These are phyloP conservation scores for Lecanoromycetidae sp. DNA, from an alignment of 2,329 filamentous ascomycete genomes.

Conservation along the genomic window DNA sequence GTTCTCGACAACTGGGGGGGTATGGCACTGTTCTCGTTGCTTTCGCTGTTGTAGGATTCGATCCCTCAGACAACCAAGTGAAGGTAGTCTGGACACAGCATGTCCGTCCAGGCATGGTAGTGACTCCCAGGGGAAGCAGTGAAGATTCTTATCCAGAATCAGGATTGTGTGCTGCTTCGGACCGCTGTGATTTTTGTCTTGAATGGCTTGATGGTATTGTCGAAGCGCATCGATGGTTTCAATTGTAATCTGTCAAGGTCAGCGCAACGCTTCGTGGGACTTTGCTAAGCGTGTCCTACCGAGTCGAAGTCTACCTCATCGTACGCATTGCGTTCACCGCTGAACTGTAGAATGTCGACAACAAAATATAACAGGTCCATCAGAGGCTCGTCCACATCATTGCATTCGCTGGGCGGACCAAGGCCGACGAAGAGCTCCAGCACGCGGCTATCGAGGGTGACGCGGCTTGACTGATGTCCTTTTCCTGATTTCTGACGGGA, in stretches of 20 bases:
- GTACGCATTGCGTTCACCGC: slow-evolving; percentile 90
- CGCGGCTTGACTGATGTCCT: slow-evolving; percentile 37
- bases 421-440: slow-evolving; percentile 82
- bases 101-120: slow-evolving; percentile 69
- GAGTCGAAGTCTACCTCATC: slow-evolving; percentile 93
- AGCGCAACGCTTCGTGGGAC: background rate
- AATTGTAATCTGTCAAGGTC: slow-evolving; percentile 57
- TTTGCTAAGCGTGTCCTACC: slow-evolving; percentile 16
- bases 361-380: slow-evolving; percentile 92
- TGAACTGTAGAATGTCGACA: slow-evolving; percentile 90
- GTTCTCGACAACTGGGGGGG: slow-evolving; percentile 16
- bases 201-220: slow-evolving; percentile 53
- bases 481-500: slow-evolving; percentile 57
- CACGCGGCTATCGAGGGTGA: slow-evolving; percentile 53
- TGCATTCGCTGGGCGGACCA: slow-evolving; percentile 56
- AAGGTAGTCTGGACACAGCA: slow-evolving; percentile 79
- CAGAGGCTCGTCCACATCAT: slow-evolving; percentile 78
- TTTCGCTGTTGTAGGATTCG: slow-evolving; percentile 49
- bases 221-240: slow-evolving; percentile 76
- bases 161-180: slow-evolving; percentile 63
- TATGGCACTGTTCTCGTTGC: slow-evolving; percentile 21
- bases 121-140: slow-evolving; percentile 92
- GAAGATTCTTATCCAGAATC: slow-evolving; percentile 80
- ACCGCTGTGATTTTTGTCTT: slow-evolving; percentile 25
- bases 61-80: slow-evolving; percentile 67